Evolutionary conservation across 106 monocot species (phyloP), one percentile per base, ranked within the genome.

Genomic region (Apostasia ramifera): DNA sequence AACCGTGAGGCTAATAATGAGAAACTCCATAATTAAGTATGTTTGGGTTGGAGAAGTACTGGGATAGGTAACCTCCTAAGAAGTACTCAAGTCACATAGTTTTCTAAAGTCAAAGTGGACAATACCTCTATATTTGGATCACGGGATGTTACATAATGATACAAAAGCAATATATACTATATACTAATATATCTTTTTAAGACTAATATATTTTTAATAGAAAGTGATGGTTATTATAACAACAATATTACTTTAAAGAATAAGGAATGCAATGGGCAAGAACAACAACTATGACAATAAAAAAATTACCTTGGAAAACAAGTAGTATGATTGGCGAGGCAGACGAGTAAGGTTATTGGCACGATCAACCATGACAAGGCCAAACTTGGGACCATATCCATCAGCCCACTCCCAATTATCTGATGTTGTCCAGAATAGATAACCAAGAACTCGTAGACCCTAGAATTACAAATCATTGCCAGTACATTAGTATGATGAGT

Each of bases 361-460:
- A 69, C 95, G 95, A 81, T 95, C 88, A 66, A 95, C 95, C 68
- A 83, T 88, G n/a, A 88, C 82, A 61, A 95, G 88, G 41, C 95
- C 95, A 79, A 95, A 95, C 56, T 95, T 95, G 10, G 95, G 95
- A 70, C 95, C 95, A 84, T 95, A 95, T 59, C 95, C 91, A 81
- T 95, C 95, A 41, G 95, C 95, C 95, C 95, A 95, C 66, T 95
- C 95, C 95, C 95, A 95, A 72, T 95, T 95, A 81, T 95, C 95
- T 44, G 95, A 95, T 73, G 77, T 95, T 74, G 95, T 95, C 95
- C 95, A 95, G 68, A 95, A 95, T 53, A 95, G 59, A 81, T 95
- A 95, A 66, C 95, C 95, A 81, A 95, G 77, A 50, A 95, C 82
- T 61, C 67, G 85, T 26, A 95, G 82, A 42, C 95, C 95, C 95